Percentiles rank a stretch among this genome's conserved stretches.
Conservation (phyloP, 108 stramenopile species). For the Cyclotella sp. region DNA sequence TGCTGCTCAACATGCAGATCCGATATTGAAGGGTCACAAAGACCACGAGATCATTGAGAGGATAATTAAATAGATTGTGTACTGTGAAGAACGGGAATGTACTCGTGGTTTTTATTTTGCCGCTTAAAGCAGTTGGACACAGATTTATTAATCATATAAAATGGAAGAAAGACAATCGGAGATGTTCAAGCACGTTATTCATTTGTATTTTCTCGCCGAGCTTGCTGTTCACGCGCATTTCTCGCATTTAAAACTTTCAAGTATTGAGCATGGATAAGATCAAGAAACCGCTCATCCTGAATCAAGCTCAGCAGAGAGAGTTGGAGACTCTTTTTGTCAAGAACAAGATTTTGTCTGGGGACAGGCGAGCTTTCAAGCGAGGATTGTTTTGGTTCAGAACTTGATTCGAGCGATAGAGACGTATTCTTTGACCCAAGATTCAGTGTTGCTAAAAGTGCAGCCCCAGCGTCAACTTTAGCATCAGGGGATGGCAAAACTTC, state of each 20-base stretch:
- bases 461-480: slow-evolving; percentile 26
- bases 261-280: slow-evolving; percentile 89
- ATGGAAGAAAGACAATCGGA: neutral
- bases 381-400: neutral
- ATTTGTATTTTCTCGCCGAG: neutral
- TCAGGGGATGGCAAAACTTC: neutral
- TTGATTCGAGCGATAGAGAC: neutral
- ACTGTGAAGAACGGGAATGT: too few species aligned
- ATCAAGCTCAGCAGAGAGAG: slow-evolving; percentile 79
- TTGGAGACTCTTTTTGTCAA: slow-evolving; percentile 88
- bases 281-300: slow-evolving; percentile 90
- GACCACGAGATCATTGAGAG: too few species aligned
- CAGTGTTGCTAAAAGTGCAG: slow-evolving; percentile 49
- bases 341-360: slow-evolving; percentile 31
- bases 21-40: too few species aligned
- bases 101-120: too few species aligned
- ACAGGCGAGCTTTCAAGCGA: neutral
- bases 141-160: too few species aligned
- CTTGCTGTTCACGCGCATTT: slow-evolving; percentile 38
- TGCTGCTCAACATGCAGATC: too few species aligned
- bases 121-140: too few species aligned
- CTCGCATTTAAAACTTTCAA: slow-evolving; percentile 80
- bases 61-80: too few species aligned
- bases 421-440: slow-evolving; percentile 25
- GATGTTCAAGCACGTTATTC: neutral